Conservation (phyloP, 1,284 basidiomycete genomes). For the Exobasidium rhododendri region DNA sequence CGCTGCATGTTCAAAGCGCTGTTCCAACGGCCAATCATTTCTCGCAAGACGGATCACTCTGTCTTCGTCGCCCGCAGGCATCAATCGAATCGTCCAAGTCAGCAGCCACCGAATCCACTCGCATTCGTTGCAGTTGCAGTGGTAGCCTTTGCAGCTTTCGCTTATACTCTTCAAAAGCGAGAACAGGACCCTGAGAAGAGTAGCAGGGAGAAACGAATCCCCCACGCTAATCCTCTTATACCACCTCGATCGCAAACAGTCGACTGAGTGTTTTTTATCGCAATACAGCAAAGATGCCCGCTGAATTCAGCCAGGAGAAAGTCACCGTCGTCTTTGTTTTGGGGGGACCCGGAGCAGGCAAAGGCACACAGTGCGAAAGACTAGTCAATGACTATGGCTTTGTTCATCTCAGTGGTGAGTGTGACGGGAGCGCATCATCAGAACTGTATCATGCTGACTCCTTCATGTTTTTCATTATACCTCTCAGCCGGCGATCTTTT, state of each 20-base stretch:
- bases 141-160: constrained; percentile 40
- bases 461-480: neutral
- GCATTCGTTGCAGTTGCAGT: constrained; percentile 34
- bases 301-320: constrained; percentile 68
- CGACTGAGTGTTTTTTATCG: neutral
- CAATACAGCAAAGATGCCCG: constrained; percentile 4
- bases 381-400: constrained; percentile 88
- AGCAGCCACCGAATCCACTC: constrained; percentile 23
- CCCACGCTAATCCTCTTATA: constrained; percentile 47
- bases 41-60: neutral
- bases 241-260: constrained; percentile 19
- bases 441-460: neutral
- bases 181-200: constrained; percentile 40
- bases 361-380: constrained; percentile 88
- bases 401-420: constrained; percentile 84
- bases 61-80: neutral
- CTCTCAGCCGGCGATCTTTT: constrained; percentile 85
- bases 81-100: neutral
- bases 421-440: neutral
- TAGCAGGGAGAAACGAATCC: constrained; percentile 40
- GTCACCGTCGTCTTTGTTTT: constrained; percentile 92
- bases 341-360: constrained; percentile 94
- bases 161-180: constrained; percentile 35
- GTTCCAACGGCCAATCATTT: neutral
- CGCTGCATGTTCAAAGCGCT: neutral